Evolutionary conservation across 805 yeast genomes (phyloP), one percentile per base, ranked within the genome.

Genomic region (Saccharomycopsis sp.): DNA sequence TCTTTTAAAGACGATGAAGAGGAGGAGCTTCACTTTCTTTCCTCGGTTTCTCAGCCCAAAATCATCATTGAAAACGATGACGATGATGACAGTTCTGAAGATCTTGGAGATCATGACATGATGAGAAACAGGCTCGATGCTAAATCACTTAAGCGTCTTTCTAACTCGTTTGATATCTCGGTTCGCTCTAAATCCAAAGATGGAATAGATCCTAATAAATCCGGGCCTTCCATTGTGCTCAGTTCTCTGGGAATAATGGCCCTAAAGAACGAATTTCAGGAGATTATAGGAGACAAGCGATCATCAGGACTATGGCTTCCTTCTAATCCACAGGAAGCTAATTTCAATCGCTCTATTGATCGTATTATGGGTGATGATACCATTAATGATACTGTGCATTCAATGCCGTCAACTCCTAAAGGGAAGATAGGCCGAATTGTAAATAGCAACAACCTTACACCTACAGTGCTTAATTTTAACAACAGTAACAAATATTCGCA

Each of bases 291-390:
- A 3, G 49, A 44, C 22, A 44, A 19, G 7, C 19, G 49, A 7
- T 17, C 19, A 5, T 44, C 49, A 44, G 49, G 49, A 17, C 49
- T 44, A 5, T 44, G 49, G 49, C 49, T 44, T 44, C 49, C 49
- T 7, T 17, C 49, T 7, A 44, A 17, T 17, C 8, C 19, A 17
- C 19, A 44, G 12, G 49, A 44, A 3, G 8, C 3, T 7, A 19
- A 44, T 44, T 44, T 44, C 12, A 44, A 44, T 44, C 19, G 49
- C 7, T 44, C 49, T 19, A 17, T 44, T 7, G 49, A 44, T 44
- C 49, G 49, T 44, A 44, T 44, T 17, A 44, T 44, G 49, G 49
- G 49, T 17, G 22, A 19, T 17, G 49, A 44, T 44, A 17, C 8
- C 22, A n/a, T 5, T 12, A 19, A 19, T 44, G 22, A 19, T 44